Evolutionary conservation across 2,329 filamentous ascomycete species (phyloP).

Genomic region (Botrytis squamosa): DNA sequence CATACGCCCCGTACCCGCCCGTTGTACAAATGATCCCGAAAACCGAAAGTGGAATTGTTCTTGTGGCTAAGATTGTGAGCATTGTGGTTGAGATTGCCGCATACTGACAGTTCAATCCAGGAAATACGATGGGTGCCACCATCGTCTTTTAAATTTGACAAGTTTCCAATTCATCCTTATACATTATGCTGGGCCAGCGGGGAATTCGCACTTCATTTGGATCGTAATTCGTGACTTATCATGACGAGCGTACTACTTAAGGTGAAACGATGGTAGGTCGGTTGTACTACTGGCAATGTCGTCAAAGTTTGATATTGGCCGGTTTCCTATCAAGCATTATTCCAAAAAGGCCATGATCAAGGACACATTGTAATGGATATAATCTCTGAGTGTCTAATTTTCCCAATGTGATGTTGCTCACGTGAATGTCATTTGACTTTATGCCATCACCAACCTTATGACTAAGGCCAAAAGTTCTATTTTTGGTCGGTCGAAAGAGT

Average conservation of each 20-base stretch:
- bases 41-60: conserved; percentile 7
- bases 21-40: conserved; percentile 17
- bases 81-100: conserved; percentile 3
- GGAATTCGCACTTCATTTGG: not conserved
- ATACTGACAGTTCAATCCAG: not conserved
- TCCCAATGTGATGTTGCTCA: not conserved
- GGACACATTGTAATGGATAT: not conserved
- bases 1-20: conserved; percentile 17
- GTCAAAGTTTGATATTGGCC: not conserved
- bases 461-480: not conserved
- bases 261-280: not conserved
- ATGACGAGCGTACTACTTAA: conserved; percentile 4
- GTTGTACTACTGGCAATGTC: not conserved
- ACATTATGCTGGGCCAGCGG: not conserved
- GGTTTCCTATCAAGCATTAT: not conserved
- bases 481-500: conserved; percentile 6
- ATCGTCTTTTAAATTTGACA: not conserved
- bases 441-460: too few species aligned
- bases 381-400: not conserved
- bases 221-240: conserved; percentile 10
- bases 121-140: not conserved
- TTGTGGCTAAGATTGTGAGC: conserved; percentile 12
- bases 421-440: not conserved
- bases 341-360: not conserved
- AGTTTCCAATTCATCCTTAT: not conserved